These are phyloP conservation scores for Filobasidium wieringae DNA, from an alignment of 768 basidiomycete species.

Conservation along the genomic window DNA sequence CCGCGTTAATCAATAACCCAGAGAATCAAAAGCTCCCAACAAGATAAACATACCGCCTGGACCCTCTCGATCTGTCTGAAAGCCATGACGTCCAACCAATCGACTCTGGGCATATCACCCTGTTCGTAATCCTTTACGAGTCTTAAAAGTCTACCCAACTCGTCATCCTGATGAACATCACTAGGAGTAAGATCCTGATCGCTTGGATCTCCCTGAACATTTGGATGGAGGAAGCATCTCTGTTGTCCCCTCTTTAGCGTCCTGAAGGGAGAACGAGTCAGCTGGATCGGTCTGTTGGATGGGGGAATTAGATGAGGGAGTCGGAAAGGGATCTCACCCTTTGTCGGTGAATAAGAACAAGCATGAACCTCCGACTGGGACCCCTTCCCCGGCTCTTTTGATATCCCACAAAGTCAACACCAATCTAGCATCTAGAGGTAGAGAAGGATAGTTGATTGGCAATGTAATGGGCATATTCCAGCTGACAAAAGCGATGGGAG, in stretches of 20 bases:
- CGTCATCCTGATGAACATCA: constrained; percentile 66
- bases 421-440: constrained; percentile 78
- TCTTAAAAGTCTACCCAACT: constrained; percentile 90
- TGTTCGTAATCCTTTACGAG: constrained; percentile 87
- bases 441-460: constrained; percentile 83
- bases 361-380: constrained; percentile 82
- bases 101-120: constrained; percentile 82
- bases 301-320: too few relatives aligned
- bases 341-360: constrained; percentile 87
- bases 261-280: constrained; percentile 41
- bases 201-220: constrained; percentile 71
- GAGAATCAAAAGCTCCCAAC: neutral
- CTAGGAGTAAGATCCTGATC: constrained; percentile 74
- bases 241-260: constrained; percentile 86
- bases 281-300: neutral
- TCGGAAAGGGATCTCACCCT: constrained; percentile 56
- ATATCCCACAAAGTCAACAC: constrained; percentile 96
- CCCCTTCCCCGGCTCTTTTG: constrained; percentile 62
- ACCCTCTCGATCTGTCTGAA: constrained; percentile 93
- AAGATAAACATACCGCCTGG: constrained; percentile 56
- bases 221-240: constrained; percentile 70
- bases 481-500: constrained; percentile 38
- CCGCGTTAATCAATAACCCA: too few relatives aligned
- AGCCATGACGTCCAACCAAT: constrained; percentile 87
- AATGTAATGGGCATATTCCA: constrained; percentile 96